Conservation (phyloP, 768 basidiomycete species). For the Mycena crocata region DNA sequence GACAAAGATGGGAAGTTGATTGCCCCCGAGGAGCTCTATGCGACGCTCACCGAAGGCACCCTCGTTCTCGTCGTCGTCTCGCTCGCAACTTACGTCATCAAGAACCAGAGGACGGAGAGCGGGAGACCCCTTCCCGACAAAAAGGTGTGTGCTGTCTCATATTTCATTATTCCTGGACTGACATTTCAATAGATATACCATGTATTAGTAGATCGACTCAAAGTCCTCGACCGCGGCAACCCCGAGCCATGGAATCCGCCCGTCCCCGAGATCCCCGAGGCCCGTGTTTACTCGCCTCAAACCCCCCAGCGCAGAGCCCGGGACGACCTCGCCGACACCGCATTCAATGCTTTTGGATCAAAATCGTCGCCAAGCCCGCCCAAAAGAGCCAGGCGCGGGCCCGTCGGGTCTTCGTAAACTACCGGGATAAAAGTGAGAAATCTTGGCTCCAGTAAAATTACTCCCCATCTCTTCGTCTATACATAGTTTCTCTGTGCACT, state of each 20-base stretch:
- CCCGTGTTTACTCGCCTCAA: neutral
- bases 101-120: neutral
- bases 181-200: neutral
- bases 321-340: neutral
- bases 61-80: neutral
- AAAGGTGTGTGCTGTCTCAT: neutral
- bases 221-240: slow-evolving; percentile 1
- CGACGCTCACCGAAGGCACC: neutral
- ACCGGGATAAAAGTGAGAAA: too few relatives aligned
- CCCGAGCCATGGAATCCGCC: neutral
- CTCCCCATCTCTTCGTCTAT: too few relatives aligned
- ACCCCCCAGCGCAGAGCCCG: neutral
- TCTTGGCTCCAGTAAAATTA: too few relatives aligned
- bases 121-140: neutral
- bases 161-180: neutral
- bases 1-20: neutral
- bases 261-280: neutral
- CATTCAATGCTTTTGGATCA: slow-evolving; percentile 4
- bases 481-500: too few relatives aligned
- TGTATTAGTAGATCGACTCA: neutral
- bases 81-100: neutral
- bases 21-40: neutral
- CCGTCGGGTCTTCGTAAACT: too few relatives aligned
- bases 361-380: slow-evolving; percentile 1
- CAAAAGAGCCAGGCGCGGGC: neutral